Percentiles rank a stretch among this genome's conserved stretches.
Conservation (phyloP, 169 alveolate species). For the Cryptosporidium ryanae region DNA sequence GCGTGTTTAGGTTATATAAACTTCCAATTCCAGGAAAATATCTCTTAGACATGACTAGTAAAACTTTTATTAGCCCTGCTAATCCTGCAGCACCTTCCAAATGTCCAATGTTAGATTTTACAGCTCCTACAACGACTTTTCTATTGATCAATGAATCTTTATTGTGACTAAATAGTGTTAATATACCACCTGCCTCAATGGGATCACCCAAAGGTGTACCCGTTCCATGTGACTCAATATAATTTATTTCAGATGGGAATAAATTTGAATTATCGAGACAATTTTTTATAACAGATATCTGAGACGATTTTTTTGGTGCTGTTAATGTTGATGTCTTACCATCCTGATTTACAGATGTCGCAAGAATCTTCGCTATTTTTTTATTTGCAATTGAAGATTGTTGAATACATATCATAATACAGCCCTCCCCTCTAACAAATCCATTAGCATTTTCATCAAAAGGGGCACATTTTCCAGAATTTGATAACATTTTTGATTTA, state of each 20-base stretch:
- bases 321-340: constrained; percentile 74
- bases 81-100: constrained; percentile 73
- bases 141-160: background rate
- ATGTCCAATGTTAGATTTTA: constrained; percentile 66
- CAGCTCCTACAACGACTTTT: constrained; percentile 43
- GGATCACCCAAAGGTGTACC: constrained; percentile 85
- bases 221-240: constrained; percentile 84
- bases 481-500: constrained; percentile 66
- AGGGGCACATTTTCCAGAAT: constrained; percentile 46
- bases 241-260: constrained; percentile 34
- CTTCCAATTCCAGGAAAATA: constrained; percentile 46
- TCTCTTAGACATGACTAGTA: constrained; percentile 59
- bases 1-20: constrained; percentile 23
- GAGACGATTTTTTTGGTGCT: constrained; percentile 75
- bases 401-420: constrained; percentile 42
- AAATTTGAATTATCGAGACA: constrained; percentile 37
- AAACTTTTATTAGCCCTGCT: constrained; percentile 32
- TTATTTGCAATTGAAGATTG: constrained; percentile 19
- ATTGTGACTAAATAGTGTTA: background rate
- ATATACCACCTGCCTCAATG: constrained; percentile 80
- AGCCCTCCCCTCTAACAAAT: constrained; percentile 68
- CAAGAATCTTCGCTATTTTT: constrained; percentile 63
- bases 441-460: constrained; percentile 72
- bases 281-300: constrained; percentile 23
- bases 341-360: constrained; percentile 69